phyloP scores from a whole-genome alignment of 306 rosid species.

The Echinosophora koreensis region DNA sequence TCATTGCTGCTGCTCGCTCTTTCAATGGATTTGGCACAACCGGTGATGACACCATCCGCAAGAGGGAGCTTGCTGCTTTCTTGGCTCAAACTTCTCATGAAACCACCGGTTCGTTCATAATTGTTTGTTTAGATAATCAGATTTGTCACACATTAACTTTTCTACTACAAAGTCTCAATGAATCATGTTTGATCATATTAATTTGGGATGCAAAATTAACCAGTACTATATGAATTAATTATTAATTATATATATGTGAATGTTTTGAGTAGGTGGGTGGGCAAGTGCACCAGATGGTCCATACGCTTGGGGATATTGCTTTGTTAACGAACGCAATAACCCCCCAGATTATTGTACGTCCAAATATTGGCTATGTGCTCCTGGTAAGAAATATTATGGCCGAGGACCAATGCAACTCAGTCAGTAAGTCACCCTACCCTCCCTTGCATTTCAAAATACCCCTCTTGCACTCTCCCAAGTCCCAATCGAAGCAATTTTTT shows the following conservation, averaged over 20 bases:
- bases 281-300: slow-evolving; percentile 69
- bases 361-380: slow-evolving; percentile 57
- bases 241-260: neutral
- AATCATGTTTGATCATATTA: too few species aligned
- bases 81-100: slow-evolving; percentile 82
- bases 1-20: slow-evolving; percentile 60
- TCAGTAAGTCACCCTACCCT: slow-evolving; percentile 43
- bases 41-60: slow-evolving; percentile 57
- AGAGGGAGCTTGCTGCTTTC: slow-evolving; percentile 79
- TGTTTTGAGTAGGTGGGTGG: slow-evolving; percentile 62
- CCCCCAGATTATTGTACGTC: slow-evolving; percentile 46
- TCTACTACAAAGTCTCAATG: too few species aligned
- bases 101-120: slow-evolving; percentile 51
- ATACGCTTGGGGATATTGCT: slow-evolving; percentile 77
- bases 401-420: slow-evolving; percentile 79
- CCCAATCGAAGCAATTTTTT: neutral
- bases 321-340: slow-evolving; percentile 47
- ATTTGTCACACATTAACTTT: too few species aligned
- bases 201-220: neutral
- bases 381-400: slow-evolving; percentile 68
- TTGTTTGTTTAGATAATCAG: too few species aligned
- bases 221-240: neutral
- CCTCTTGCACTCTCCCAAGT: too few species aligned
- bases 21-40: slow-evolving; percentile 61
- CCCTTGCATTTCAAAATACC: neutral